A percentile compares a stretch with the other conserved stretches of the same genome.
Evolutionary conservation across 345 rosid species (phyloP).

Genomic region (Syzygium aqueum): DNA sequence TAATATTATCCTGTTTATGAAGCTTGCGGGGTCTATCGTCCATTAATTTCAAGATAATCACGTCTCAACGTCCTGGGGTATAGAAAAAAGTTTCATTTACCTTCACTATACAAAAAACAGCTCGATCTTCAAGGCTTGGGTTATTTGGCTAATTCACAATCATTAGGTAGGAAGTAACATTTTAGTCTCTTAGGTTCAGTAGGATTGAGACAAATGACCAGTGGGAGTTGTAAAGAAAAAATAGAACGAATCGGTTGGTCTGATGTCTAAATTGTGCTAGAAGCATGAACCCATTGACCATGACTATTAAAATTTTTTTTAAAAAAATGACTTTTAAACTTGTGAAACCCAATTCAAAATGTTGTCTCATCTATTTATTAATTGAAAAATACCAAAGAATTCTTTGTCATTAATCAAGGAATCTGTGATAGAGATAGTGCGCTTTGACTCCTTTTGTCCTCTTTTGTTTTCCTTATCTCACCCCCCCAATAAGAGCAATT

Average conservation of each 20-base stretch:
- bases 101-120: background rate
- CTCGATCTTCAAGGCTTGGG: background rate
- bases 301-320: background rate
- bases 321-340: background rate
- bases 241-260: background rate
- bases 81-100: background rate
- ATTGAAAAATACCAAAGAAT: background rate
- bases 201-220: background rate
- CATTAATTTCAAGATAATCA: background rate
- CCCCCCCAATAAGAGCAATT: too few relatives aligned
- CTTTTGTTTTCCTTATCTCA: background rate
- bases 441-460: background rate
- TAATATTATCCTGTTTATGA: background rate
- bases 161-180: background rate
- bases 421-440: background rate
- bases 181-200: background rate
- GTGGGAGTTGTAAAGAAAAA: background rate
- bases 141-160: background rate
- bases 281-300: background rate
- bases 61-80: accelerated
- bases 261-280: background rate
- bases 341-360: background rate
- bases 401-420: background rate
- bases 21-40: background rate
- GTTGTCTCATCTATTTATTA: accelerated